Conservation (phyloP, 108 stramenopile genomes). For the Nitzschia palea region DNA sequence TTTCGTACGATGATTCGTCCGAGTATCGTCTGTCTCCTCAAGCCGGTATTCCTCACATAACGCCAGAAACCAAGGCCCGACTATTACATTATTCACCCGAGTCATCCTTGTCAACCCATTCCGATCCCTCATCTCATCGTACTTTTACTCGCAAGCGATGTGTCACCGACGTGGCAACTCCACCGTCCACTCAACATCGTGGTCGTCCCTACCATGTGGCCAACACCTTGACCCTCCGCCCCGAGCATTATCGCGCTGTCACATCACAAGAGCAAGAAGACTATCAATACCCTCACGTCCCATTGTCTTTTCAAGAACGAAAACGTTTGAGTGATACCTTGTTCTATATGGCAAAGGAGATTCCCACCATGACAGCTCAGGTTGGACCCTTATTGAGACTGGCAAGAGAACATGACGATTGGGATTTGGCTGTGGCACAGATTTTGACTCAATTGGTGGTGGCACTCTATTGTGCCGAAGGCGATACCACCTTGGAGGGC, state of each 20-base stretch:
- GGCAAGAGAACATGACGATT: conserved; percentile 63
- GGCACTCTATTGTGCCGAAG: conserved; percentile 59
- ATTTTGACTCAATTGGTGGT: conserved; percentile 76
- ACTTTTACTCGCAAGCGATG: background rate
- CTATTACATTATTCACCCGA: conserved; percentile 24
- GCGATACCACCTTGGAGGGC: conserved; percentile 66
- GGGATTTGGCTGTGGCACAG: conserved; percentile 83
- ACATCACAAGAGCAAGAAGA: conserved; percentile 21
- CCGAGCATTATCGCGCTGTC: conserved; percentile 73
- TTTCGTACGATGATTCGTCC: conserved; percentile 37
- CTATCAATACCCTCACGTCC: conserved; percentile 66
- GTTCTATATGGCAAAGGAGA: conserved; percentile 54
- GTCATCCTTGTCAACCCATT: conserved; percentile 22
- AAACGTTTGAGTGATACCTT: conserved; percentile 75
- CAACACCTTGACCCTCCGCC: conserved; percentile 47
- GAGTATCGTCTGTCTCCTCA: background rate
- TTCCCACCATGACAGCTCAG: conserved; percentile 58
- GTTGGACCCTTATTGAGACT: conserved; percentile 54
- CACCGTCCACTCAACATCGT: background rate
- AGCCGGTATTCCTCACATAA: background rate
- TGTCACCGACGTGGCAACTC: background rate
- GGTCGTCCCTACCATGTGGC: background rate
- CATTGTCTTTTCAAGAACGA: conserved; percentile 69
- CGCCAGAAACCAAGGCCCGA: conserved; percentile 16
- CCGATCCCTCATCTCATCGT: conserved; percentile 2